Percentiles rank a stretch among this genome's conserved stretches.
Evolutionary conservation across 2,329 filamentous ascomycete species (phyloP).

Genomic region (Xylariaceae sp.): DNA sequence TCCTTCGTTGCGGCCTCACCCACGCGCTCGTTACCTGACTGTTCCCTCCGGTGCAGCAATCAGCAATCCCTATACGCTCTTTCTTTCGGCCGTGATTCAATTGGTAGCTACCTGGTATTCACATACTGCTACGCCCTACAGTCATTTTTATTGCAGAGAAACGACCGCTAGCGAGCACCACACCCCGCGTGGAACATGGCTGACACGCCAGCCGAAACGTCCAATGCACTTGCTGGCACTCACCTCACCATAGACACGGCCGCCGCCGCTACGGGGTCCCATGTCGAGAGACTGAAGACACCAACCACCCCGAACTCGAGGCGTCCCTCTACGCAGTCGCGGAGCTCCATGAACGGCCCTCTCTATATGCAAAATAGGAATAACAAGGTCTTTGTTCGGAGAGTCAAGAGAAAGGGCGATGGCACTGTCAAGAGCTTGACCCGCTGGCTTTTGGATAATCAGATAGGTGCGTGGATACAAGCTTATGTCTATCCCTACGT

Average conservation of each 20-base stretch:
- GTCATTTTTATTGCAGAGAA: too few relatives aligned
- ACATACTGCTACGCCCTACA: not conserved
- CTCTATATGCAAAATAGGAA: conserved; percentile 55
- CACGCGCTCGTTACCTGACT: too few relatives aligned
- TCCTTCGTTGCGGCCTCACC: too few relatives aligned
- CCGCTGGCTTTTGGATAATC: conserved; percentile 73
- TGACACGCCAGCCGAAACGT: conserved; percentile 5
- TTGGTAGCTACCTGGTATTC: not conserved
- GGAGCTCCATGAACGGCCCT: conserved; percentile 51
- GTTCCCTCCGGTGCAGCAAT: too few relatives aligned
- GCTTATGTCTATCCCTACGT: not conserved
- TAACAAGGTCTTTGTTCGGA: conserved; percentile 54
- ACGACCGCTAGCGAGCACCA: not conserved
- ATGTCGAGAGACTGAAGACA: conserved; percentile 29
- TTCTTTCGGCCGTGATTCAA: not conserved
- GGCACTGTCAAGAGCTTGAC: conserved; percentile 59
- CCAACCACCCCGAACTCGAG: conserved; percentile 24
- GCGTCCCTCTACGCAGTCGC: conserved; percentile 29
- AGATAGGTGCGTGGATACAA: conserved; percentile 62
- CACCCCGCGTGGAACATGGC: conserved; percentile 10
- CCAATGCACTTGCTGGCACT: conserved; percentile 8
- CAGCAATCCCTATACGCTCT: not conserved
- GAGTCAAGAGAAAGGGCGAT: conserved; percentile 61
- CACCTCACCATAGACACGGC: conserved; percentile 16
- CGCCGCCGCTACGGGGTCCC: conserved; percentile 10